Evolutionary conservation across 345 rosid species (phyloP).

Genomic region (Microcos paniculata): DNA sequence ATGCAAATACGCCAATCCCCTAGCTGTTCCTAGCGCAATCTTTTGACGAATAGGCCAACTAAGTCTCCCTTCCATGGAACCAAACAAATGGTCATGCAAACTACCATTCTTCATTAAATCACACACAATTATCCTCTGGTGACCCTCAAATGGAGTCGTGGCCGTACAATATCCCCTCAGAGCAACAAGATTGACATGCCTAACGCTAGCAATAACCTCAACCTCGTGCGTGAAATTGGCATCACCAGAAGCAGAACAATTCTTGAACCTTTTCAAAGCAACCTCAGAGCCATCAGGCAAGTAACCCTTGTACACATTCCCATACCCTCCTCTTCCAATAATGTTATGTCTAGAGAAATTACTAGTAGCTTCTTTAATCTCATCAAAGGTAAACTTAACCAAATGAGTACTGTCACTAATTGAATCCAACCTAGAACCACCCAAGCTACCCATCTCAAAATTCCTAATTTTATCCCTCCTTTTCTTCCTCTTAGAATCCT

Average conservation of each 20-base stretch:
- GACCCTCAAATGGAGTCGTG: slow-evolving; percentile 76
- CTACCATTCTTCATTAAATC: slow-evolving; percentile 84
- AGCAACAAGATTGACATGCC: slow-evolving; percentile 84
- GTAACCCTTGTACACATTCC: slow-evolving; percentile 77
- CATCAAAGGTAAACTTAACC: slow-evolving; percentile 63
- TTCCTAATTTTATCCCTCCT: slow-evolving; percentile 20
- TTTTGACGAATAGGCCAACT: slow-evolving; percentile 80
- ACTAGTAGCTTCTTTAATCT: slow-evolving; percentile 72
- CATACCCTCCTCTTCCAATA: slow-evolving; percentile 85
- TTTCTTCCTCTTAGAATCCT: slow-evolving; percentile 29
- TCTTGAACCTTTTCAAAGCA: slow-evolving; percentile 93
- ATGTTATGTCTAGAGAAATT: slow-evolving; percentile 70
- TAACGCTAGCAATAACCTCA: slow-evolving; percentile 86
- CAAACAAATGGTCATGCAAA: slow-evolving; percentile 76
- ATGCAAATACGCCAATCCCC: slow-evolving; percentile 86
- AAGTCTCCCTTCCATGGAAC: slow-evolving; percentile 45
- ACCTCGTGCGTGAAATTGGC: slow-evolving; percentile 70
- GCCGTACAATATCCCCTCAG: slow-evolving; percentile 86
- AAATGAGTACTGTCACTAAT: slow-evolving; percentile 69
- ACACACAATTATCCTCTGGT: slow-evolving; percentile 93
- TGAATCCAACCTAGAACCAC: slow-evolving; percentile 46
- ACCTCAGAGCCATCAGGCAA: slow-evolving; percentile 69
- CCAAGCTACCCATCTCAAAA: slow-evolving; percentile 30
- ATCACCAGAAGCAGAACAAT: slow-evolving; percentile 80
- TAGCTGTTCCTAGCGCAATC: slow-evolving; percentile 83